phyloP scores from a whole-genome alignment of 2,329 filamentous ascomycete genomes.

The Aspergillus cejpii region DNA sequence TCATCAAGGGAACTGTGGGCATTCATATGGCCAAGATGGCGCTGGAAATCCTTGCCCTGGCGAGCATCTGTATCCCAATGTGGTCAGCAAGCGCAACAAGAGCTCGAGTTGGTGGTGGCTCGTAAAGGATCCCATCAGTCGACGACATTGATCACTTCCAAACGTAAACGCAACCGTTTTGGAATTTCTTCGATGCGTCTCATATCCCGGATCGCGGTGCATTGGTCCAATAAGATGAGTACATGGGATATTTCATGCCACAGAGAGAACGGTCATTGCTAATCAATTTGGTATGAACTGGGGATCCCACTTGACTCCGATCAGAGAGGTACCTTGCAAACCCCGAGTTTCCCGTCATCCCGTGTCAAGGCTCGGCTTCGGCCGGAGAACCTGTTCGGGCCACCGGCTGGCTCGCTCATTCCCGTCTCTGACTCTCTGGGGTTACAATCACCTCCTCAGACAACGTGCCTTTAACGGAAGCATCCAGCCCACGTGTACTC shows the following conservation, averaged over 20 bases:
- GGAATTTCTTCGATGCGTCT: constrained; percentile 35
- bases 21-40: constrained; percentile 46
- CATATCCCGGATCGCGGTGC: constrained; percentile 42
- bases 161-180: constrained; percentile 31
- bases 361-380: constrained; percentile 14
- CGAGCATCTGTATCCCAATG: constrained; percentile 42
- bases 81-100: constrained; percentile 35
- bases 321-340: constrained; percentile 31
- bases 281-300: constrained; percentile 41
- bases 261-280: constrained; percentile 39
- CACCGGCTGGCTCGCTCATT: constrained; percentile 3
- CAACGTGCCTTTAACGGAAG: background rate
- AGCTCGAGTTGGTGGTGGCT: constrained; percentile 29
- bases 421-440: constrained; percentile 8
- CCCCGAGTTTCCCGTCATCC: constrained; percentile 3
- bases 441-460: constrained; percentile 1
- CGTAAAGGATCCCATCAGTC: constrained; percentile 26
- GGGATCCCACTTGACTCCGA: constrained; percentile 32
- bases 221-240: constrained; percentile 42
- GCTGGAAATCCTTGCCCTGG: constrained; percentile 43
- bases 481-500: background rate
- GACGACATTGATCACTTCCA: constrained; percentile 27
- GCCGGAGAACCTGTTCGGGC: constrained; percentile 9
- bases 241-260: constrained; percentile 45
- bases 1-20: constrained; percentile 41